These are phyloP conservation scores for Penicillium sp. DNA, from an alignment of 2,329 filamentous ascomycete genomes.

Conservation along the genomic window DNA sequence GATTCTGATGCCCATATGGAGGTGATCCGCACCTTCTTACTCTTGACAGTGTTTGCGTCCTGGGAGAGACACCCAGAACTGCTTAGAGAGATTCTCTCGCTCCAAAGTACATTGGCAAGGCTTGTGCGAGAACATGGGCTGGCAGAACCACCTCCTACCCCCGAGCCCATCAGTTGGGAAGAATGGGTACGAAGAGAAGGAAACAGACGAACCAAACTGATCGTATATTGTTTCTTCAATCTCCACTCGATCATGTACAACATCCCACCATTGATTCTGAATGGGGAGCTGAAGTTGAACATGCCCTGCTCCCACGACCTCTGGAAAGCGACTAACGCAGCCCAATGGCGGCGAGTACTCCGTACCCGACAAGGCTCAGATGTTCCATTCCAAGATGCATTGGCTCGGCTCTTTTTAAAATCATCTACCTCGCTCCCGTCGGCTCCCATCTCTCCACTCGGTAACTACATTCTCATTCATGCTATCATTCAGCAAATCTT, in stretches of 20 bases:
- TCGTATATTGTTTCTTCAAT: conserved; percentile 56
- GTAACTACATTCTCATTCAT: conserved; percentile 52
- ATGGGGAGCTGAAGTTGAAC: conserved; percentile 50
- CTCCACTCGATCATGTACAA: conserved; percentile 59
- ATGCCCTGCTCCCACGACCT: conserved; percentile 52
- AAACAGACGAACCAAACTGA: conserved; percentile 51
- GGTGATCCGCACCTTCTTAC: conserved; percentile 47
- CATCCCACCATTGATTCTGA: conserved; percentile 54
- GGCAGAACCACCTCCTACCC: conserved; percentile 27
- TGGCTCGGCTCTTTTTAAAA: conserved; percentile 43
- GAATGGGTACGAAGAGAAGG: conserved; percentile 53
- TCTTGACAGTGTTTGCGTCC: conserved; percentile 56
- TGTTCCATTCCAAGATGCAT: conserved; percentile 43
- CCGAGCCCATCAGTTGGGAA: conserved; percentile 47
- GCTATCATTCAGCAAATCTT: conserved; percentile 53
- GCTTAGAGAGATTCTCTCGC: conserved; percentile 52
- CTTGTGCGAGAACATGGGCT: conserved; percentile 53
- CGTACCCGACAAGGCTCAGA: conserved; percentile 33
- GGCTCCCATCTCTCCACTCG: conserved; percentile 45
- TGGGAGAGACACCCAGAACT: conserved; percentile 56
- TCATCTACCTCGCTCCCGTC: conserved; percentile 32
- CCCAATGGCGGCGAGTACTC: conserved; percentile 46
- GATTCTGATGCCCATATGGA: conserved; percentile 48
- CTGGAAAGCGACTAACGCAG: conserved; percentile 51
- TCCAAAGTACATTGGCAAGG: conserved; percentile 53